Evolutionary conservation across 139 green algal species (phyloP).

Genomic region (Chlorella sp.): DNA sequence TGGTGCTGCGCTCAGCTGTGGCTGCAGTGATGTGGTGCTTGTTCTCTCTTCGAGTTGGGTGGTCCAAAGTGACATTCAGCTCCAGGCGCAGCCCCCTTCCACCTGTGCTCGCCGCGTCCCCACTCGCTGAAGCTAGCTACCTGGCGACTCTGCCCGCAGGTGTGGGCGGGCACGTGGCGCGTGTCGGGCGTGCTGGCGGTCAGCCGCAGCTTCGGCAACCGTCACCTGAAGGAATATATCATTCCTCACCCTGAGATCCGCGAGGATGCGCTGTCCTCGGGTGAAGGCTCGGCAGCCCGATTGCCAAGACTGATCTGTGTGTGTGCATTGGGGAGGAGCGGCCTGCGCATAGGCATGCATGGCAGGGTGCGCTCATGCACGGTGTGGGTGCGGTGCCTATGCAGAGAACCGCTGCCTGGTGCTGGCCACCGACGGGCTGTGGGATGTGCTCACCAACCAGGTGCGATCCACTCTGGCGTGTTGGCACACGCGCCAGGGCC

Average conservation of each 20-base stretch:
- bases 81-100: too few species aligned
- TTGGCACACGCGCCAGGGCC: constrained; percentile 28
- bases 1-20: too few species aligned
- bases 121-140: too few species aligned
- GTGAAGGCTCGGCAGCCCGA: constrained; percentile 1
- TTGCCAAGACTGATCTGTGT: neutral
- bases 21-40: too few species aligned
- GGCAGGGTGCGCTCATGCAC: neutral
- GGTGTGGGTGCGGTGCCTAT: neutral
- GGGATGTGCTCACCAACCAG: constrained; percentile 91
- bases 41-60: too few species aligned
- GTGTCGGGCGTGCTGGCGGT: constrained; percentile 96
- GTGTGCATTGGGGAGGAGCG: neutral
- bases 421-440: constrained; percentile 91
- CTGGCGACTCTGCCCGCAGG: too few species aligned
- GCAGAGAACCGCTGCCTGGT: constrained; percentile 76
- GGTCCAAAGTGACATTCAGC: too few species aligned
- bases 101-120: too few species aligned
- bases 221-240: constrained; percentile 88
- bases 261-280: constrained; percentile 62
- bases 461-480: constrained; percentile 61
- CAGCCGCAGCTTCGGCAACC: constrained; percentile 93
- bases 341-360: neutral
- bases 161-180: constrained; percentile 94
- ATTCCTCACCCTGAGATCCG: constrained; percentile 80